These are phyloP conservation scores for Lipomyces kockii DNA, from an alignment of 805 yeast genomes.

Conservation along the genomic window DNA sequence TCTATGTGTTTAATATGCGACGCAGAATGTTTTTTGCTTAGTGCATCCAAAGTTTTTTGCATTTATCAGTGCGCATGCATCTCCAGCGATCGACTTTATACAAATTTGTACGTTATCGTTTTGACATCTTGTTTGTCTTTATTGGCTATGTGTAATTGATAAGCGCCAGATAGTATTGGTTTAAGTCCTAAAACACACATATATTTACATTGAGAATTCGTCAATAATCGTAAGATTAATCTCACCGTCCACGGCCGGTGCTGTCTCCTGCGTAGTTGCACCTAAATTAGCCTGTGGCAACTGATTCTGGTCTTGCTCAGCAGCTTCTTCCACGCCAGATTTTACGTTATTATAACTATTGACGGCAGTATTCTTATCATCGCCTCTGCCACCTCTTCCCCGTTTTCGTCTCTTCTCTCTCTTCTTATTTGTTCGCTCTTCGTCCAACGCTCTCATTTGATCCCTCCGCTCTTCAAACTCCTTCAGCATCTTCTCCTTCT, in stretches of 20 bases:
- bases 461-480: constrained; percentile 40
- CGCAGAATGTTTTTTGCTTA: background rate
- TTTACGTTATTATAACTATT: background rate
- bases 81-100: background rate
- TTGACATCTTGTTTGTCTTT: background rate
- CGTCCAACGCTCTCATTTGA: constrained; percentile 36
- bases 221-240: constrained; percentile 32
- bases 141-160: background rate
- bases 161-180: background rate
- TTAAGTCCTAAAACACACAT: background rate
- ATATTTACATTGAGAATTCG: constrained; percentile 19
- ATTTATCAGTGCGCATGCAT: background rate
- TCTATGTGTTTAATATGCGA: background rate
- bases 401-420: constrained; percentile 32
- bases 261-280: constrained; percentile 2
- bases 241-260: constrained; percentile 26
- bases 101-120: background rate
- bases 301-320: background rate
- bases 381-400: constrained; percentile 8
- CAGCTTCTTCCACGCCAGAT: constrained; percentile 7
- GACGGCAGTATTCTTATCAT: background rate
- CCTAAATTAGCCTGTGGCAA: background rate
- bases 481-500: constrained; percentile 33
- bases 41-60: background rate
- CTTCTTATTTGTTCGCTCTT: constrained; percentile 41